Base-by-base conservation (phyloP, 169 alveolate species). In the Plasmodium blacklocki region DNA sequence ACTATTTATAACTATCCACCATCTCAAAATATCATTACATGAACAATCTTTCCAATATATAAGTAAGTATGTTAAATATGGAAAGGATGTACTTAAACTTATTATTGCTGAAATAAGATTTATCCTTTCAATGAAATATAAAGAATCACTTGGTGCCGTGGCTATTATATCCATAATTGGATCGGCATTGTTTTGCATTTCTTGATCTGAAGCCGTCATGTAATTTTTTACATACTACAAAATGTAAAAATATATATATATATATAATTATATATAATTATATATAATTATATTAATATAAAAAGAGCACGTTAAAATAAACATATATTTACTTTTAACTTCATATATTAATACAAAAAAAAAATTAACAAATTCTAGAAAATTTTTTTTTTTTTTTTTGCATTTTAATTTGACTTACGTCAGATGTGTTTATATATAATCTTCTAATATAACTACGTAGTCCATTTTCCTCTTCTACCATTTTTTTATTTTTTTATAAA, bases 1-100 rank as follows among this genome's bases (percentile, higher is more conserved):
- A 12, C 88, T 74, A 71, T 87, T 87, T 59, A 87, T 87, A 21
- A 74, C 92, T 32, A 87, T 73, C 92, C 92, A 87, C 92, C 92
- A 87, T 32, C 88, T 70, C 29, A 87, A 47, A 29, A 74, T 71
- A 47, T 87, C 92, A 73, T 87, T 74, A 50, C 88, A 74, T 43
- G 92, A 87, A 49, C 88, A 87, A n/a, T 87, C 88, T 39, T 87
- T 60, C 92, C 92, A 87, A 59, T 87, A 68, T 21, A 87, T 64
- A 45, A 87, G 58, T 71, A 87, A 59, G 45, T 87, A 87, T n/a
- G 80, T 73, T 45, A 87, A 39, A 63, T 73, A 87, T 8, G 92
- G 92, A 63, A 87, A 70, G 26, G 92, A 87, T 15, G 90, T 80
- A 49, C 90, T 68, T 26, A 80, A 67, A 29, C 90, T 80, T 80